These are phyloP conservation scores for Microbotryum lychnidis-dioicae DNA, from an alignment of 1,284 basidiomycete species.

Conservation along the genomic window DNA sequence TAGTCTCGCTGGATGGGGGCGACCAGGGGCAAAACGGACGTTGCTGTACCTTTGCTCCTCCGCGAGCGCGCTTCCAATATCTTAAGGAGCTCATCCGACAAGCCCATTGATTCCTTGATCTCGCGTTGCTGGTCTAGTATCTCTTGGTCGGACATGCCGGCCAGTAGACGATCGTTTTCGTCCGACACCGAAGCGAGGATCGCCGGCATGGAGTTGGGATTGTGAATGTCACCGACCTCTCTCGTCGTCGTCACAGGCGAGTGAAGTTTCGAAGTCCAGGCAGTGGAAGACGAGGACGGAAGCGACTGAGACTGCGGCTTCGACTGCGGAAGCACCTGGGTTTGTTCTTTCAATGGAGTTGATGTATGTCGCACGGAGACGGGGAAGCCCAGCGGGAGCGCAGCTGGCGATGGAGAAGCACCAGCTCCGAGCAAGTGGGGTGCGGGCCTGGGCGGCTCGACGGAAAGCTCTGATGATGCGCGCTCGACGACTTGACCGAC, in stretches of 20 bases:
- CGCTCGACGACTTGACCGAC: constrained; percentile 29
- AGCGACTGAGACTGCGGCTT: not conserved
- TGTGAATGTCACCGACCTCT: not conserved
- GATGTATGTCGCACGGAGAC: not conserved
- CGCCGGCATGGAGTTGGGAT: not conserved
- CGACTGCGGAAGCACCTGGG: constrained; percentile 10
- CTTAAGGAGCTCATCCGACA: constrained; percentile 54
- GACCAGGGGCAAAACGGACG: too few relatives aligned
- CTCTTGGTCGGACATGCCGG: constrained; percentile 54
- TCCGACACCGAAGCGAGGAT: constrained; percentile 42
- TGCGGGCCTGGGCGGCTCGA: constrained; percentile 8
- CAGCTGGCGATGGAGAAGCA: constrained; percentile 1
- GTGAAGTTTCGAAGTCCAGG: not conserved
- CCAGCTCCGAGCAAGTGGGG: constrained; percentile 4
- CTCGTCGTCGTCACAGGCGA: not conserved
- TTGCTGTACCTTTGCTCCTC: constrained; percentile 3
- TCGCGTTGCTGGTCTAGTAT: constrained; percentile 53
- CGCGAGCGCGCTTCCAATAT: constrained; percentile 46
- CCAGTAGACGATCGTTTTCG: constrained; percentile 53
- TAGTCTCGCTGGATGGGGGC: not conserved
- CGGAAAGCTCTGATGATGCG: not conserved
- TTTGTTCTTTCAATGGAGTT: not conserved
- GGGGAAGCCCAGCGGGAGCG: constrained; percentile 15
- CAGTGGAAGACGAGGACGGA: not conserved
- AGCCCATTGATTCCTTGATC: constrained; percentile 59